Percentiles rank a stretch among this genome's conserved stretches.
phyloP scores from a whole-genome alignment of 2,329 filamentous ascomycete species.

The Aphanoascus verrucosus region DNA sequence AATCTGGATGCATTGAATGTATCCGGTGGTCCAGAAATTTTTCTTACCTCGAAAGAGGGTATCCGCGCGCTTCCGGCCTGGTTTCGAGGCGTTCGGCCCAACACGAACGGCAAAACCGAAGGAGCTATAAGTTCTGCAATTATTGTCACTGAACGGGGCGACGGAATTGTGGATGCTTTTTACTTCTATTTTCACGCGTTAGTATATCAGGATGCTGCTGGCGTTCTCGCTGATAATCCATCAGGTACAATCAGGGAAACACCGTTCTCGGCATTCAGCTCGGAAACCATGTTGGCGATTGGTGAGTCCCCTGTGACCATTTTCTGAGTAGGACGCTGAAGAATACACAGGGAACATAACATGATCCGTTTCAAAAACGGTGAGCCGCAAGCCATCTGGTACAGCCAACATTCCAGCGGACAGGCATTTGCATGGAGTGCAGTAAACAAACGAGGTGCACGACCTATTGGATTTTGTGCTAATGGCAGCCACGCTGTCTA shows the following conservation, averaged over 20 bases:
- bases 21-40: slow-evolving; percentile 38
- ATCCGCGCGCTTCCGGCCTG: slow-evolving; percentile 39
- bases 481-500: slow-evolving; percentile 57
- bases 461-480: slow-evolving; percentile 49
- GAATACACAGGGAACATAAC: slow-evolving; percentile 47
- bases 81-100: slow-evolving; percentile 45
- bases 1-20: slow-evolving; percentile 41
- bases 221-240: not conserved
- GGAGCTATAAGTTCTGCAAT: slow-evolving; percentile 43
- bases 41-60: slow-evolving; percentile 41
- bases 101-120: slow-evolving; percentile 41
- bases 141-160: slow-evolving; percentile 48
- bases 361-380: slow-evolving; percentile 55
- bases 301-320: slow-evolving; percentile 29
- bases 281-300: slow-evolving; percentile 54
- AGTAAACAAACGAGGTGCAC: slow-evolving; percentile 43
- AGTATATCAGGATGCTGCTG: slow-evolving; percentile 41
- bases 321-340: not conserved
- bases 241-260: slow-evolving; percentile 45
- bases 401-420: slow-evolving; percentile 51
- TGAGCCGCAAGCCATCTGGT: slow-evolving; percentile 48
- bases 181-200: slow-evolving; percentile 54
- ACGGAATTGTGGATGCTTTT: slow-evolving; percentile 47
- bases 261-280: slow-evolving; percentile 41
- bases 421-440: slow-evolving; percentile 51